Evolutionary conservation across 1,139 yeast species (phyloP).

Genomic region (Starmera stellimalicola): DNA sequence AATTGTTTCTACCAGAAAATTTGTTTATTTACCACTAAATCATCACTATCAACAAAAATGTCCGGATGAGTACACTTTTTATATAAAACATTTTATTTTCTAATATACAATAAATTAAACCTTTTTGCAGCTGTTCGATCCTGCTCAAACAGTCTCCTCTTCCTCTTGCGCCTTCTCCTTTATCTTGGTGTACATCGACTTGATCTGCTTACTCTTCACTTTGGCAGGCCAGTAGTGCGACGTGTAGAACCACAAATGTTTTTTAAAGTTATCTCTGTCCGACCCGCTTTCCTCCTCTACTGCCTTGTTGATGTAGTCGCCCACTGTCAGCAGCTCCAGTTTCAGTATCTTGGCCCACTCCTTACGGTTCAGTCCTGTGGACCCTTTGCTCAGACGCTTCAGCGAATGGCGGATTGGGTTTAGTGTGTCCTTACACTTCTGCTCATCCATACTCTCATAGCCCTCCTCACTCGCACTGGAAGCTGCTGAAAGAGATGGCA

Average conservation of each 20-base stretch:
- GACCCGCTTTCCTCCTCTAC: constrained; percentile 16
- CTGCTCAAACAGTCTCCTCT: too few relatives aligned
- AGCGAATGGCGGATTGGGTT: constrained; percentile 71
- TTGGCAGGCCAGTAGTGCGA: constrained; percentile 89
- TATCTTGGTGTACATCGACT: constrained; percentile 74
- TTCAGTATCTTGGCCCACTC: constrained; percentile 78
- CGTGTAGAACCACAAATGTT: constrained; percentile 88
- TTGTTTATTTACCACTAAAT: too few relatives aligned
- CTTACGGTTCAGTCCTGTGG: constrained; percentile 70
- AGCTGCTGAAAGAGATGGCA: constrained; percentile 5
- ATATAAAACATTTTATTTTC: too few relatives aligned
- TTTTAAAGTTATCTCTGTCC: constrained; percentile 33
- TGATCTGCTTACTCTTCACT: constrained; percentile 73
- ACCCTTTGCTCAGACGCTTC: constrained; percentile 67
- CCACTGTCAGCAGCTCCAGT: constrained; percentile 68
- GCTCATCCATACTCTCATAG: constrained; percentile 79
- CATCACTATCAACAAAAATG: too few relatives aligned
- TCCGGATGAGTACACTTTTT: too few relatives aligned
- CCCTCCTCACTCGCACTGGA: constrained; percentile 35
- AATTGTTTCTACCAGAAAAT: too few relatives aligned
- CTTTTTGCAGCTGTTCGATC: too few relatives aligned
- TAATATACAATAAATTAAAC: too few relatives aligned
- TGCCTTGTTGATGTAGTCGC: constrained; percentile 50
- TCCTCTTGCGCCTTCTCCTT: constrained; percentile 23
- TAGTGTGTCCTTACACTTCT: constrained; percentile 52